Evolutionary conservation across 2,329 filamentous ascomycete species (phyloP).

Genomic region (Aspergillus jensenii): DNA sequence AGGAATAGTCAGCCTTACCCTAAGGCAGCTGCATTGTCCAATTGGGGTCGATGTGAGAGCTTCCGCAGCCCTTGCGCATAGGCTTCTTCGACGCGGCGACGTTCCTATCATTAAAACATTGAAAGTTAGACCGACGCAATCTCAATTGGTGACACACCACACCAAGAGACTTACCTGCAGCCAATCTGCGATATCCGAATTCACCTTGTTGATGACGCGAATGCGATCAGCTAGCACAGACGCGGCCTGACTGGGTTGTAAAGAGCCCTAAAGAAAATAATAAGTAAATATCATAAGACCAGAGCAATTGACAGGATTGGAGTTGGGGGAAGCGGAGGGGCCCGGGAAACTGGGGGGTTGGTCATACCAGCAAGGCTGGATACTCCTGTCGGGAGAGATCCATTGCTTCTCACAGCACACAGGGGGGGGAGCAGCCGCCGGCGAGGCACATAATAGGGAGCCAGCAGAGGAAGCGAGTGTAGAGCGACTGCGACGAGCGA

Average conservation of each 20-base stretch:
- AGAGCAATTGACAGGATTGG: neutral
- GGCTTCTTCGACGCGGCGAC: constrained; percentile 84
- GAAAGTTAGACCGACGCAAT: constrained; percentile 7
- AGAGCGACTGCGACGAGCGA: constrained; percentile 11
- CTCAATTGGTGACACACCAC: constrained; percentile 9
- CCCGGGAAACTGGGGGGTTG: neutral
- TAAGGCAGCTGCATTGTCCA: constrained; percentile 75
- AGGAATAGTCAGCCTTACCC: constrained; percentile 63
- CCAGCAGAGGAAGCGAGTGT: constrained; percentile 17
- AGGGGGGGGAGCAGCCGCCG: constrained; percentile 16
- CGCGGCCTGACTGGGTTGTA: constrained; percentile 81
- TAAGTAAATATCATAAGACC: constrained; percentile 9
- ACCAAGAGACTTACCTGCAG: constrained; percentile 67
- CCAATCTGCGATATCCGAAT: constrained; percentile 93
- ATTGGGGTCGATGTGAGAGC: constrained; percentile 71
- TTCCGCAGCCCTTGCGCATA: constrained; percentile 82
- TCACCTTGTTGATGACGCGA: constrained; percentile 80
- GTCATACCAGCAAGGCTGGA: constrained; percentile 84
- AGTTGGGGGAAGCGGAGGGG: neutral
- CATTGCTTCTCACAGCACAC: constrained; percentile 51
- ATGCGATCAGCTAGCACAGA: constrained; percentile 81
- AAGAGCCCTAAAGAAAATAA: constrained; percentile 59
- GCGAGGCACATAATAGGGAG: constrained; percentile 35
- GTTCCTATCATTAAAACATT: constrained; percentile 63
- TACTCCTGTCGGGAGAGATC: constrained; percentile 86